Conservation (phyloP, 441 rosid genomes). For the Croton laevigatus region DNA sequence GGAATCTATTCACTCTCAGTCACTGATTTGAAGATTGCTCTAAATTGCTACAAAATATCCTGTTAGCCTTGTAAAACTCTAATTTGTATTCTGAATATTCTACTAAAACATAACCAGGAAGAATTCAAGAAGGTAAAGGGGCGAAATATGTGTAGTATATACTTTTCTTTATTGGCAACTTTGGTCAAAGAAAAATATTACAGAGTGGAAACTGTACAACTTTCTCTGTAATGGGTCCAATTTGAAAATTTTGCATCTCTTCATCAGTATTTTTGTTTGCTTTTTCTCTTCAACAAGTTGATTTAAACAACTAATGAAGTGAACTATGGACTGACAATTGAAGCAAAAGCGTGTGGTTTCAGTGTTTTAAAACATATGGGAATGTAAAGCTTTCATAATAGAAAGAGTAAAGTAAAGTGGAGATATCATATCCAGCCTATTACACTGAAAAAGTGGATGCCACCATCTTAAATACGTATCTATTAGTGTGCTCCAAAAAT, state of each 20-base stretch:
- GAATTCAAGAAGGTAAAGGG: background rate
- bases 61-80: too few relatives aligned
- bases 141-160: conserved; percentile 1
- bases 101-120: background rate
- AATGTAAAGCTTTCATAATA: background rate
- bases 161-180: background rate
- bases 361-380: background rate
- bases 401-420: background rate
- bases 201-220: background rate
- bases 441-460: conserved; percentile 22
- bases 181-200: background rate
- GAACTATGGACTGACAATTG: background rate
- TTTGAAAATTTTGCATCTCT: background rate
- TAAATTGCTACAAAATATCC: too few relatives aligned
- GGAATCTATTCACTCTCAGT: too few relatives aligned
- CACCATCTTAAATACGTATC: background rate
- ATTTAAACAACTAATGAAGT: background rate
- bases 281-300: background rate
- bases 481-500: background rate
- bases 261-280: too few relatives aligned
- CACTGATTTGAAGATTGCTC: too few relatives aligned
- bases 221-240: background rate
- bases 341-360: background rate
- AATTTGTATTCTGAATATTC: too few relatives aligned
- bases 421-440: conserved; percentile 34